Conservation (phyloP, 192 early-diverging fungal species). For the Haplosporangium gracile region DNA sequence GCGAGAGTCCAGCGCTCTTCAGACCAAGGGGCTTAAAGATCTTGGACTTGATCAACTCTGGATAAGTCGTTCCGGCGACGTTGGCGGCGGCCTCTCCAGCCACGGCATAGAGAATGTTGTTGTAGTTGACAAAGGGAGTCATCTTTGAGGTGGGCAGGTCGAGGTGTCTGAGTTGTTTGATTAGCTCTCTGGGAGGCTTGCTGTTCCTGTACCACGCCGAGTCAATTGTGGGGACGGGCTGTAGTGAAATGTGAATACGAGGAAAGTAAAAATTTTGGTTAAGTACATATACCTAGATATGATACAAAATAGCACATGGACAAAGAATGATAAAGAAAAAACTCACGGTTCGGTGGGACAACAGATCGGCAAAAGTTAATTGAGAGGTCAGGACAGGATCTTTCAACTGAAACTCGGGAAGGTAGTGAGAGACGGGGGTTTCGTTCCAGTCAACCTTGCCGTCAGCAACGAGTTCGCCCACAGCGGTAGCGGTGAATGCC, state of each 20-base stretch:
- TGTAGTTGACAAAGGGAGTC: background rate
- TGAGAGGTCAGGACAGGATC: conserved; percentile 23
- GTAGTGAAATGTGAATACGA: background rate
- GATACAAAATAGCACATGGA: too few relatives aligned
- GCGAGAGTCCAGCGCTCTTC: conserved; percentile 1
- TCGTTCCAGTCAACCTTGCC: conserved; percentile 28
- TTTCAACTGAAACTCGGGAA: conserved; percentile 29
- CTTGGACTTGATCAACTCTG: background rate
- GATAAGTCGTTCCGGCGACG: background rate
- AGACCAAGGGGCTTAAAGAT: conserved; percentile 8
- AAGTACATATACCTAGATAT: background rate
- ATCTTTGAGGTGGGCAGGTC: background rate
- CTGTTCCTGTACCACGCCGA: conserved; percentile 5
- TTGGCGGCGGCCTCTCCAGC: conserved; percentile 12
- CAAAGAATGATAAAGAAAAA: too few relatives aligned
- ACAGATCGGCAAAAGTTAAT: conserved; percentile 18
- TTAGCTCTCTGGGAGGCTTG: background rate
- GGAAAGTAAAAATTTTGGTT: too few relatives aligned
- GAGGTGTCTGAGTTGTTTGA: conserved; percentile 16
- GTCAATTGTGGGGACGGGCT: conserved; percentile 10
- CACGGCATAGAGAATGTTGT: conserved; percentile 11
- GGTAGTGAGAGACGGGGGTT: conserved; percentile 17
- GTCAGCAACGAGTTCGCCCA: conserved; percentile 28
- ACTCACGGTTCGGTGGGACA: conserved; percentile 32
- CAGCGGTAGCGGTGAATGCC: conserved; percentile 17